Evolutionary conservation across 495 filamentous ascomycete genomes (phyloP), one percentile per base, ranked within the genome.

Genomic region (Neurospora africana): DNA sequence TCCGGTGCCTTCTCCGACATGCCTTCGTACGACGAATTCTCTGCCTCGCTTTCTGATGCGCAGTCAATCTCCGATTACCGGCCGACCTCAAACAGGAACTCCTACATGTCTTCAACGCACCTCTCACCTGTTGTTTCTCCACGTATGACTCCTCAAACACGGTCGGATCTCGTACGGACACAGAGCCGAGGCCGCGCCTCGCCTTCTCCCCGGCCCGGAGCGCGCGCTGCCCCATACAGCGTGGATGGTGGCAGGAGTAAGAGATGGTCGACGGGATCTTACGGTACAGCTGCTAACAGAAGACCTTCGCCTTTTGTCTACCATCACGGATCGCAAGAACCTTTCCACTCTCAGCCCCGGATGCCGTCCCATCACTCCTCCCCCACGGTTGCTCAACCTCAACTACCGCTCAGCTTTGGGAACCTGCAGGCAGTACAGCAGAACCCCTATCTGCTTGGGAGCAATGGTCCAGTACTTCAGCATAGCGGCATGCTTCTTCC

Each of bases 191-290:
- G 88, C 7, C 79, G 84, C n/a, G 87, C 88, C 1, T 91, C 90
- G 58, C 89, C 90, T 67, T 90, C 89, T 37, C 88, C 90, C 71
- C 85, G 90, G 70, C 86, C 86, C 68, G 86, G 83, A 65, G 84
- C 89, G 79, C 86, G 90, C 73, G 84, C 89, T 39, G 87, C 85
- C 35, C 89, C 90, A 23, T 91, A 92, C 76, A 86, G 80, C 27
- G 83, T 90, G 70, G 89, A 90, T 39, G 82, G 82, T 44, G 83
- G 83, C 47, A 83, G 89, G 71, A 89, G 86, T 76, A 91, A 92
- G 82, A 82, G 90, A 72, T 92, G 90, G 90, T 91, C 90, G 30
- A 91, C 90, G 15, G 90, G 88, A 27, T 91, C 87, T 21, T 90
- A 85, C 76, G 85, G 81, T n/a, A 83, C 86, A 4, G 77, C 83